These are phyloP conservation scores for Fusarium sp. DNA, from an alignment of 2,329 filamentous ascomycete genomes.

Conservation along the genomic window DNA sequence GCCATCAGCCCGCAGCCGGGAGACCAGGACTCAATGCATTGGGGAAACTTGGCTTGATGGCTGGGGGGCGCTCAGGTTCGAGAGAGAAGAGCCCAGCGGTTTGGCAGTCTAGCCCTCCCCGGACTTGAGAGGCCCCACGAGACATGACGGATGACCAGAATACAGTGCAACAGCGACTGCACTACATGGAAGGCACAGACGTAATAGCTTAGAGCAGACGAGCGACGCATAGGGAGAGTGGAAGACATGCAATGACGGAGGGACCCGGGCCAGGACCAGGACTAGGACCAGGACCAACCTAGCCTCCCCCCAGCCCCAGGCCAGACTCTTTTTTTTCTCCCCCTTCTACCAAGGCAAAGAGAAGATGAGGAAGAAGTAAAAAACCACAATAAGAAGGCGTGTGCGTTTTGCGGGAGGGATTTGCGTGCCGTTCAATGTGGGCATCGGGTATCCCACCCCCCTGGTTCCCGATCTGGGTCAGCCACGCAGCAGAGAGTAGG, in stretches of 20 bases:
- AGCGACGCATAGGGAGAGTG: conserved; percentile 17
- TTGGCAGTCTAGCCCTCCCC: conserved; percentile 34
- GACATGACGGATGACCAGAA: conserved; percentile 5
- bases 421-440: conserved; percentile 37
- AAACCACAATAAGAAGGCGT: conserved; percentile 17
- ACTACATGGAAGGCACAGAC: conserved; percentile 11
- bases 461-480: conserved; percentile 44
- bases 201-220: background rate
- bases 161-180: background rate
- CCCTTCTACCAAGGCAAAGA: background rate
- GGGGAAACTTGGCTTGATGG: conserved; percentile 9
- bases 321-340: background rate
- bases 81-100: conserved; percentile 5
- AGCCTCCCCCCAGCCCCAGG: background rate
- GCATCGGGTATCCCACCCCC: conserved; percentile 35
- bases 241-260: conserved; percentile 19
- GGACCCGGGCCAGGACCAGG: conserved; percentile 17
- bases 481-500: conserved; percentile 41
- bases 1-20: conserved; percentile 21
- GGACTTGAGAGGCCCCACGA: conserved; percentile 23
- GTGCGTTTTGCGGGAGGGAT: conserved; percentile 32
- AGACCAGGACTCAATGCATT: conserved; percentile 13
- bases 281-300: background rate
- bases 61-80: conserved; percentile 6
- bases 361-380: conserved; percentile 9